These are phyloP conservation scores for Mortierella alpina DNA, from an alignment of 192 early-diverging fungal species.

Conservation along the genomic window DNA sequence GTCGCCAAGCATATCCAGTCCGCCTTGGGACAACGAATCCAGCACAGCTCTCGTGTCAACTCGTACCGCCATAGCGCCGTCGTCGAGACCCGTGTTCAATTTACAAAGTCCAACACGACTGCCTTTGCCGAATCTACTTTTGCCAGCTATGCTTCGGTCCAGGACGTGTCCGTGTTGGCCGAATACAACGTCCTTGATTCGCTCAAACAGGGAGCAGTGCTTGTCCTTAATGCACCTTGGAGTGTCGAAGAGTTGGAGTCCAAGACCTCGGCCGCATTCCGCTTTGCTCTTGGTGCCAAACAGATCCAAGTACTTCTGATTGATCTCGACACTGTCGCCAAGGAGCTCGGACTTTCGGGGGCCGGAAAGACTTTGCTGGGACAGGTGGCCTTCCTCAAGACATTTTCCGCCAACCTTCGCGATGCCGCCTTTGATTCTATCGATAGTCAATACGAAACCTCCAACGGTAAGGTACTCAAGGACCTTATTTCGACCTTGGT, in stretches of 20 bases:
- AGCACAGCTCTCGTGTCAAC: constrained; percentile 60
- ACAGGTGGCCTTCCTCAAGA: constrained; percentile 46
- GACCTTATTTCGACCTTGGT: constrained; percentile 38
- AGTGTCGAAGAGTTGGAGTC: constrained; percentile 74
- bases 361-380: constrained; percentile 70
- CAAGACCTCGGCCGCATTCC: constrained; percentile 74
- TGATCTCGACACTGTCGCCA: constrained; percentile 71
- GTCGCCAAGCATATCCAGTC: constrained; percentile 60
- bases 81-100: constrained; percentile 69
- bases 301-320: constrained; percentile 70
- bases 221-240: constrained; percentile 78
- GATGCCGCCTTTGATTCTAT: constrained; percentile 43
- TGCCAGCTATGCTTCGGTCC: constrained; percentile 72
- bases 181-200: constrained; percentile 71
- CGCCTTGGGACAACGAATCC: constrained; percentile 49
- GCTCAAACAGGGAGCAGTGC: constrained; percentile 58
- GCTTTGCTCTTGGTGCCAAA: constrained; percentile 60
- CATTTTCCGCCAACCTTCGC: constrained; percentile 26
- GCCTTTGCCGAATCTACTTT: constrained; percentile 50
- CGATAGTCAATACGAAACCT: constrained; percentile 42
- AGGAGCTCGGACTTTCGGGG: constrained; percentile 63
- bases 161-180: constrained; percentile 67
- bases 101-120: constrained; percentile 50
- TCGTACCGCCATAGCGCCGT: constrained; percentile 70
- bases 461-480: constrained; percentile 33